phyloP scores from a whole-genome alignment of 179 eudicot species.

The Silene noctiflora region DNA sequence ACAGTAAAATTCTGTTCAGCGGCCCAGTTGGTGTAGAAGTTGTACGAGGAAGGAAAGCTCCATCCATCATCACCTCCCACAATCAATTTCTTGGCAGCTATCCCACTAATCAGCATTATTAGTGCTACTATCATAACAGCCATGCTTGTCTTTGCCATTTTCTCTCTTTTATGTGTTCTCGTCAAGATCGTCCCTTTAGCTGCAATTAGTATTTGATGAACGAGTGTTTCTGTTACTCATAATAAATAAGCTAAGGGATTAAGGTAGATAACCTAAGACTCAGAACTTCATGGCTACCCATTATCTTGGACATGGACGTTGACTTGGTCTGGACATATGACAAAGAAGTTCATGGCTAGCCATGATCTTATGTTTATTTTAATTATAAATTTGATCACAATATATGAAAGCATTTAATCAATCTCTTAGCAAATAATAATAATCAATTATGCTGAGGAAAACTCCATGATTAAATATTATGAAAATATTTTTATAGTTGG shows the following conservation, averaged over 20 bases:
- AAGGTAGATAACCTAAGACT: neutral
- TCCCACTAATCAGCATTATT: neutral
- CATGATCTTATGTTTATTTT: neutral
- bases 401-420: neutral
- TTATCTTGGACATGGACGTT: conserved; percentile 3
- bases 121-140: neutral
- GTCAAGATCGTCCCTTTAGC: conserved; percentile 11
- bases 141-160: conserved; percentile 3
- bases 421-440: neutral
- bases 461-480: neutral
- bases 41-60: conserved; percentile 22
- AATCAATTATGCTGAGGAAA: neutral
- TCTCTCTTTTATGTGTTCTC: conserved; percentile 5
- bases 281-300: conserved; percentile 4
- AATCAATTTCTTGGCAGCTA: conserved; percentile 15
- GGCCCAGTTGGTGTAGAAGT: conserved; percentile 37
- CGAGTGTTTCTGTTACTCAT: neutral
- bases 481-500: neutral
- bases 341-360: neutral
- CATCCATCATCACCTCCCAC: conserved; percentile 44
- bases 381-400: neutral
- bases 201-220: conserved; percentile 9
- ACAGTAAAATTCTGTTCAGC: conserved; percentile 25
- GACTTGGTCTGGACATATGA: neutral
- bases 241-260: conserved; percentile 3